These are phyloP conservation scores for Trichoderma oligosporum DNA, from an alignment of 2,329 filamentous ascomycete genomes.

Conservation along the genomic window DNA sequence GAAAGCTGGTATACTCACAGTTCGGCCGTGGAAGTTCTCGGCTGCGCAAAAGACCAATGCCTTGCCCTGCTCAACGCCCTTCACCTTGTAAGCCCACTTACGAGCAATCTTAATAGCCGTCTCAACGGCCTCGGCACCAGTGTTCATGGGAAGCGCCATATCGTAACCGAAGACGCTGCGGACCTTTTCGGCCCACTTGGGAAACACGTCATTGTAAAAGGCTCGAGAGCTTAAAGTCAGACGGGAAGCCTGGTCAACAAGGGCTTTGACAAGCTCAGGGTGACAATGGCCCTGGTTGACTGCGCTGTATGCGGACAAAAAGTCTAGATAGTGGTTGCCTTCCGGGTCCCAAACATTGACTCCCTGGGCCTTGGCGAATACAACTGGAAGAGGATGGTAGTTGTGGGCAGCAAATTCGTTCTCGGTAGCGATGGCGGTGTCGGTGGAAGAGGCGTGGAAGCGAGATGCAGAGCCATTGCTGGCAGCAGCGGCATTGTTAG, in stretches of 20 bases:
- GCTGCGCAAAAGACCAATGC: slow-evolving; percentile 78
- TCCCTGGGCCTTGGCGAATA: slow-evolving; percentile 81
- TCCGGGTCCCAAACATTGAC: slow-evolving; percentile 96
- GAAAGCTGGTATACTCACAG: slow-evolving; percentile 55
- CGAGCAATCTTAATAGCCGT: slow-evolving; percentile 93
- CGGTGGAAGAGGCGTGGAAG: slow-evolving; percentile 74
- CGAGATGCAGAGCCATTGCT: slow-evolving; percentile 34
- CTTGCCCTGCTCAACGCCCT: slow-evolving; percentile 79
- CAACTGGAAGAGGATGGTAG: slow-evolving; percentile 94
- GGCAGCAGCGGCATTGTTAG: slow-evolving; percentile 39
- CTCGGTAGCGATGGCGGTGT: slow-evolving; percentile 75
- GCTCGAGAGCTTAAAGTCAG: slow-evolving; percentile 90
- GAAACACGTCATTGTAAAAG: slow-evolving; percentile 98
- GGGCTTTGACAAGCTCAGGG: slow-evolving; percentile 86
- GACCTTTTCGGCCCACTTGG: slow-evolving; percentile 89
- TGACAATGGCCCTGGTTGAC: slow-evolving; percentile 99
- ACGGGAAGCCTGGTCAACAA: slow-evolving; percentile 83
- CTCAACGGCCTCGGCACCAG: slow-evolving; percentile 92
- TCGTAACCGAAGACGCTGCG: slow-evolving; percentile 88
- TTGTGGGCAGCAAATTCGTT: slow-evolving; percentile 90
- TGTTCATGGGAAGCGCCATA: slow-evolving; percentile 98
- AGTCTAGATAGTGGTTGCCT: slow-evolving; percentile 92
- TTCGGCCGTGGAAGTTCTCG: slow-evolving; percentile 96
- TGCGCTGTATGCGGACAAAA: slow-evolving; percentile 94
- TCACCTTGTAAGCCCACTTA: slow-evolving; percentile 97